phyloP scores from a whole-genome alignment of 2,329 filamentous ascomycete species.

The Trichoderma brevicompactum region DNA sequence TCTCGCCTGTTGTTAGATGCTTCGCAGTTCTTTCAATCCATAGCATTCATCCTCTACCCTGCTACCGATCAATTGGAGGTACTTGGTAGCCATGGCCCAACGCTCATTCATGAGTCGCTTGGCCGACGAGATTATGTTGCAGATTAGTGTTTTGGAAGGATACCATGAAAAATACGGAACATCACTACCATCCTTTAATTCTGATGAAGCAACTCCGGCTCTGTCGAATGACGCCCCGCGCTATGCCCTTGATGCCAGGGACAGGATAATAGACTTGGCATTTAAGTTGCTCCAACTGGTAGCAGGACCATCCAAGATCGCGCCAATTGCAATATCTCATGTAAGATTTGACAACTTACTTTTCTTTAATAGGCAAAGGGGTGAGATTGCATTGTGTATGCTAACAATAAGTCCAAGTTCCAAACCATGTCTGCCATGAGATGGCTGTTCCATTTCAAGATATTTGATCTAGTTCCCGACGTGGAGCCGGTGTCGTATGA shows the following conservation, averaged over 20 bases:
- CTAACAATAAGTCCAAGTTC: neutral
- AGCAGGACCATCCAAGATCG: conserved; percentile 2
- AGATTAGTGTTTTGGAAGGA: neutral
- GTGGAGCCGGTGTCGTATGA: neutral
- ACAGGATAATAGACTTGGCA: neutral
- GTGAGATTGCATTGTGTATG: neutral
- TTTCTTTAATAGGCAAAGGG: neutral
- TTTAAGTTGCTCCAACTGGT: neutral
- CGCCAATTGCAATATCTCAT: neutral
- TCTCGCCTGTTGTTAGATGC: too few relatives aligned
- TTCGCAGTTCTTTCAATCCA: neutral
- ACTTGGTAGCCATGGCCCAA: neutral
- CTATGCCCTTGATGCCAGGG: neutral
- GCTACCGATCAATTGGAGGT: neutral
- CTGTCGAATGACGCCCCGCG: neutral
- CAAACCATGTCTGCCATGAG: neutral
- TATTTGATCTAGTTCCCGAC: neutral
- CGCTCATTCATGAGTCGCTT: neutral
- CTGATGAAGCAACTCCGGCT: neutral
- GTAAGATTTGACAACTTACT: neutral
- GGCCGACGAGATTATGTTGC: neutral
- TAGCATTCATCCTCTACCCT: neutral
- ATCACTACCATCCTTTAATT: neutral
- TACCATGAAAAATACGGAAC: neutral
- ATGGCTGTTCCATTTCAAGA: conserved; percentile 6